phyloP scores from a whole-genome alignment of 441 rosid genomes.

The Adansonia madagascariensis region DNA sequence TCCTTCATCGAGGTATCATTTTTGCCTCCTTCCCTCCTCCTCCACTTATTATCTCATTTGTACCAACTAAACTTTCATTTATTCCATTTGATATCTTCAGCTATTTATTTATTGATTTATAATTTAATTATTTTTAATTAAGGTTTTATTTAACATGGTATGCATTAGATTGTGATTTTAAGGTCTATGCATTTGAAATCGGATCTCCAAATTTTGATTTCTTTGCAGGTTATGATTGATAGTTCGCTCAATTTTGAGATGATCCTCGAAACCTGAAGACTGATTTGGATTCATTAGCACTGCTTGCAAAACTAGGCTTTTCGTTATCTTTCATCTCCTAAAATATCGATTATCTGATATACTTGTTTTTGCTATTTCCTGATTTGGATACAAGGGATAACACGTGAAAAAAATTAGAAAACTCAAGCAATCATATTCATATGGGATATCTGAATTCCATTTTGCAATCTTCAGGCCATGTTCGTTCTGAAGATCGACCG shows the following conservation, averaged over 20 bases:
- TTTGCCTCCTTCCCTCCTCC: conserved; percentile 5
- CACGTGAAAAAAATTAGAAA: conserved; percentile 20
- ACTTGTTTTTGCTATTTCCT: conserved; percentile 26
- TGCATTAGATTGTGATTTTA: not conserved
- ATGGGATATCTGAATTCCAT: conserved; percentile 85
- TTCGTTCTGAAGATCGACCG: conserved; percentile 71
- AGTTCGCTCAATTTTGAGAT: not conserved
- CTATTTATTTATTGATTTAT: not conserved
- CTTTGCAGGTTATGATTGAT: conserved; percentile 11
- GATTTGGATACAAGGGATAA: conserved; percentile 29
- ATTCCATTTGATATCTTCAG: not conserved
- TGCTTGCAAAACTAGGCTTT: conserved; percentile 4
- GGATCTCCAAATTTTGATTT: conserved; percentile 5
- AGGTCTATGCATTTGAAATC: conserved; percentile 1
- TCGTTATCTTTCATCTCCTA: not conserved
- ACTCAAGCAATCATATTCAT: conserved; percentile 35
- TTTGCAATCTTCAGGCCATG: conserved; percentile 69
- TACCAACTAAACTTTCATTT: not conserved
- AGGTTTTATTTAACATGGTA: not conserved
- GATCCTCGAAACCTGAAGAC: not conserved
- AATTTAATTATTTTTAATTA: not conserved
- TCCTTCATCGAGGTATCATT: conserved; percentile 30
- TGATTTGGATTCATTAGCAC: not conserved
- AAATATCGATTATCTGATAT: conserved; percentile 15
- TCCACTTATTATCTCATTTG: not conserved